Conservation (phyloP, 169 alveolate genomes). For the Hepatocystis sp. region DNA sequence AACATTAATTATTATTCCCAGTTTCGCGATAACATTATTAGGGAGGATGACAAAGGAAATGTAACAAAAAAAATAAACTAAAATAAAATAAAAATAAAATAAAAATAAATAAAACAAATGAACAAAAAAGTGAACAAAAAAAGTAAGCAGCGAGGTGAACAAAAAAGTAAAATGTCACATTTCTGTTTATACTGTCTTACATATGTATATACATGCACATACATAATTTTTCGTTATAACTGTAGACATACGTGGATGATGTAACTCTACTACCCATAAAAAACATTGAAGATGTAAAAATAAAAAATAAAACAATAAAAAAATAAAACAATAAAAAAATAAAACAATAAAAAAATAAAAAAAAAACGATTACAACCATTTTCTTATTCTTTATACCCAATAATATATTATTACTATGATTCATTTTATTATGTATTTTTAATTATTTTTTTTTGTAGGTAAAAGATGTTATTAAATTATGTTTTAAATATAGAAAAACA, state of each 20-base stretch:
- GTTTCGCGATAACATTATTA: slow-evolving; percentile 48
- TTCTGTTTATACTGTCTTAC: not conserved
- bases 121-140: not conserved
- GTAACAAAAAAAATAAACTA: slow-evolving; percentile 48
- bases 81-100: slow-evolving; percentile 10
- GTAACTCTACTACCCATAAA: slow-evolving; percentile 53
- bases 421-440: not conserved
- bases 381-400: no score
- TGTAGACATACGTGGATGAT: slow-evolving; percentile 63
- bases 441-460: slow-evolving; percentile 13
- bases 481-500: slow-evolving; percentile 70
- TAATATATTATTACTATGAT: no score
- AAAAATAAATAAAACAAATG: not conserved
- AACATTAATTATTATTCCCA: slow-evolving; percentile 35
- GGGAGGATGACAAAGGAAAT: slow-evolving; percentile 72
- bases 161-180: not conserved
- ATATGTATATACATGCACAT: not conserved
- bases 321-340: no score
- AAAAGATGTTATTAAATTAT: slow-evolving; percentile 22
- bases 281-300: slow-evolving; percentile 64
- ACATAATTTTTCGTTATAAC: not conserved
- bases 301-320: no score
- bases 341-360: no score
- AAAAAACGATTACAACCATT: no score
- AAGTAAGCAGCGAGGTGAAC: not conserved